Base-by-base conservation (phyloP, 164 flowering plant species). In the Echeveria elegans region DNA sequence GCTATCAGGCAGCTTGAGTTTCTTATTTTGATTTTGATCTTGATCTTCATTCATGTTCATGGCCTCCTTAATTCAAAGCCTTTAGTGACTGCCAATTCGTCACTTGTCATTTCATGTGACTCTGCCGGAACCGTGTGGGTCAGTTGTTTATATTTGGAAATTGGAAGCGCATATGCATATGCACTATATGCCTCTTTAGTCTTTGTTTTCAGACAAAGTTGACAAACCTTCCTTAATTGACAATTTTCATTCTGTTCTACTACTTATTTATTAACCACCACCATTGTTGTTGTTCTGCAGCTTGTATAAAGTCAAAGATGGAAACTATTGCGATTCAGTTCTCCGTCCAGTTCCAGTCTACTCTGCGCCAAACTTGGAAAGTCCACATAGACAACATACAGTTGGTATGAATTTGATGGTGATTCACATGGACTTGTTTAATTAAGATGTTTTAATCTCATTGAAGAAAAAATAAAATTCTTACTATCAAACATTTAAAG, bases 41-140 rank as follows among this genome's bases (percentile, higher is more conserved):
- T 23, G 37, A 23, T 52, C n/a, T n/a, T n/a, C n/a, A n/a, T 34
- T 34, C 58, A 52, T 23, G 14, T 10, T 52, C n/a, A n/a, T 7
- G 58, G 58, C 58, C 29, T 52, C 21, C 58, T 52, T 52, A 12
- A 3, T 43, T 23, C n/a, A 52, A 52, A 52, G 58, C 26, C 28
- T n/a, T n/a, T n/a, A n/a, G n/a, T 52, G 29, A 23, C 7, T 52
- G 10, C 58, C 58, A 52, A 21, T 52, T 52, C 28, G 8, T 52
- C 26, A 52, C 58, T 56, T 23, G n/a, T n/a, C n/a, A n/a, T n/a
- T 56, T 19, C 32, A 28, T 19, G 28, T 56, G 32, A 56, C 61
- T n/a, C n/a, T 56, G 61, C 32, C 32, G 28, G 32, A 56, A 56
- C 16, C 32, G 61, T 56, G 61, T 28, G 61, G 32, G 61, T 56